A percentile compares a stretch with the other conserved stretches of the same genome.
Evolutionary conservation across 2,329 filamentous ascomycete species (phyloP).

Genomic region (Sporothrix schenckii): DNA sequence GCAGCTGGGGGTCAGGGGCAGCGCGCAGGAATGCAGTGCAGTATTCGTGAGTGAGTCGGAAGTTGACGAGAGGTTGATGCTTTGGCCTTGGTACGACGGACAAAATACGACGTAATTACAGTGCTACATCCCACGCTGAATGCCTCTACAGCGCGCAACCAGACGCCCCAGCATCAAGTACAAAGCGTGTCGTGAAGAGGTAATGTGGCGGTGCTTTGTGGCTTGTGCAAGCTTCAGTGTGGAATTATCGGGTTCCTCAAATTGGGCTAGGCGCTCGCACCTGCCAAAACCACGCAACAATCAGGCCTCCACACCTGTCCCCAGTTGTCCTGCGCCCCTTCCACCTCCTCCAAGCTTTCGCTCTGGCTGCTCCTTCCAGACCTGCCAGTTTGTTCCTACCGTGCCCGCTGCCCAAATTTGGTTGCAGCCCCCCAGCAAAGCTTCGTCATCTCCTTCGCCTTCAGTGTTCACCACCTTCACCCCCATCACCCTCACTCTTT

Average conservation of each 20-base stretch:
- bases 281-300: conserved; percentile 12
- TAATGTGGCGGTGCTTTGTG: conserved; percentile 15
- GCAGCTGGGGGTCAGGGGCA: background rate
- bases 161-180: no score
- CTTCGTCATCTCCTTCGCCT: conserved; percentile 35
- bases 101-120: background rate
- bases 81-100: background rate
- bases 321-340: conserved; percentile 21
- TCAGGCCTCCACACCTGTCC: background rate
- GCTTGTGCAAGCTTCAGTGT: conserved; percentile 8
- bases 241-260: conserved; percentile 14
- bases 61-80: conserved; percentile 8
- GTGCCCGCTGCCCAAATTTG: conserved; percentile 24
- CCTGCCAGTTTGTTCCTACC: background rate
- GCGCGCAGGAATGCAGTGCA: background rate
- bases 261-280: background rate
- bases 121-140: background rate
- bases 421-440: conserved; percentile 26
- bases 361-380: background rate
- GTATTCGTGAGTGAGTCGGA: background rate
- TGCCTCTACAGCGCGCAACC: background rate
- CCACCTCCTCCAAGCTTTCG: conserved; percentile 16
- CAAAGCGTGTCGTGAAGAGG: background rate
- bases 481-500: conserved; percentile 26
- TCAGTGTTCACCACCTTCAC: conserved; percentile 6